Base-by-base conservation (phyloP, 768 basidiomycete genomes). In the Sporobolomyces pararoseus region DNA sequence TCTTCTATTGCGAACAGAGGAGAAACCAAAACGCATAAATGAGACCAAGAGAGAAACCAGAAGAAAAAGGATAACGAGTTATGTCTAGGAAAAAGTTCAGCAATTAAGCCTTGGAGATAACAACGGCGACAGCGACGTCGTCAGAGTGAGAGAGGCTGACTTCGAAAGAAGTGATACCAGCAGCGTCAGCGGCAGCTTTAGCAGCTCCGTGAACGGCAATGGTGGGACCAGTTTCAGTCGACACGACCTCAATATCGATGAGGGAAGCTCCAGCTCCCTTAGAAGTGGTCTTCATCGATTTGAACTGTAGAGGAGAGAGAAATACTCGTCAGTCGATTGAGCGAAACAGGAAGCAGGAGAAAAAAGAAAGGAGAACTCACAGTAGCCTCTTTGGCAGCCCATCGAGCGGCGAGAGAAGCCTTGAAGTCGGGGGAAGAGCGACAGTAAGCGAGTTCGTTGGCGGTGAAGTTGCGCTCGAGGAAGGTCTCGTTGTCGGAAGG, bases 201-300 rank as follows among this genome's bases (percentile, higher is more conserved):
- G 65, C 62, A 35, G 91, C 93, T 9, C 90, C 90, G 75, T 89
- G 86, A 27, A 94, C 84, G 63, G 76, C 81, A 46, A 95, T 90
- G 14, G 82, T 84, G 2, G 95, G 95, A 31, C 94, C 94, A n/a
- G 84, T 82, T 50, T 83, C 82, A 19, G 80, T 75, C 53, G 89
- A 87, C 67, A 95, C 82, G 76, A 98, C 93, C 80, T 98, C 96
- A 68, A 99, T 98, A 73, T 98, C 94, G 81, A 90, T 90, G 88
- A 98, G 88, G n/a, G 88, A 83, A 23, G 96, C 94, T 9, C 86
- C 90, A 16, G 94, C 95, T 46, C 96, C 96, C 80, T 91, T 89
- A 5, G 90, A 92, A 25, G 87, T 81, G 51, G 92, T 88, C 27
- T 91, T 89, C 2, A 99, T 84, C 7, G 92, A 89, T 82, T 98